A percentile compares a stretch with the other conserved stretches of the same genome.
Conservation (phyloP, 768 basidiomycete genomes). For the Coprinopsis marcescibilis region DNA sequence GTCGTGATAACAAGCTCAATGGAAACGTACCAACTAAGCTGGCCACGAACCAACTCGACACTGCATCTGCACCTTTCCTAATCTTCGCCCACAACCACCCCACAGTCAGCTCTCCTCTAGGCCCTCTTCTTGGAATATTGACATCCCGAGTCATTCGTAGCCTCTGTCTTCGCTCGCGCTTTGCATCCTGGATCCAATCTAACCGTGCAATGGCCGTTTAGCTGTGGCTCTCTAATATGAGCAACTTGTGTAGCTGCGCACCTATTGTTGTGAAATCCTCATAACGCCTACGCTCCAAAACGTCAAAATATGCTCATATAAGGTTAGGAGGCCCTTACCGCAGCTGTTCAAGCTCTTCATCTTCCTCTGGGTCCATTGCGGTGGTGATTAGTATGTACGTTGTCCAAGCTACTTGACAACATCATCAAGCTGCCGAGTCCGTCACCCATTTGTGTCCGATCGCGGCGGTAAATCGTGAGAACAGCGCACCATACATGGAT, state of each 20-base stretch:
- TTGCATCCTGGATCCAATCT: conserved; percentile 98
- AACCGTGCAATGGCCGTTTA: conserved; percentile 3
- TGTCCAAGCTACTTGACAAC: not conserved
- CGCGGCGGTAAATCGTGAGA: not conserved
- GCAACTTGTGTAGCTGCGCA: conserved; percentile 25
- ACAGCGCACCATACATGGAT: too few relatives aligned
- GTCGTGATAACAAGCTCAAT: not conserved
- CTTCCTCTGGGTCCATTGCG: conserved; percentile 28
- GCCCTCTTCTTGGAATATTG: conserved; percentile 36
- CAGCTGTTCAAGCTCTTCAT: conserved; percentile 63
- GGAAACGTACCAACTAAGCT: conserved; percentile 73
- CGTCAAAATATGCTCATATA: not conserved
- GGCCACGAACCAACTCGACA: conserved; percentile 91
- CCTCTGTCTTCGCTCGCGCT: conserved; percentile 79
- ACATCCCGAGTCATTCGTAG: conserved; percentile 51
- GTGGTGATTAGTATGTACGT: not conserved
- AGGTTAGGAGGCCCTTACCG: conserved; percentile 33
- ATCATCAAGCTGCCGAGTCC: not conserved
- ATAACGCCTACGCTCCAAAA: conserved; percentile 59
- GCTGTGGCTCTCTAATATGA: conserved; percentile 10
- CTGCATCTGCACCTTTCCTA: conserved; percentile 55
- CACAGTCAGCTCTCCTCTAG: conserved; percentile 45
- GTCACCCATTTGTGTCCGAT: too few relatives aligned
- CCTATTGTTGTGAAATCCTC: conserved; percentile 96
- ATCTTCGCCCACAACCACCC: conserved; percentile 60